Evolutionary conservation across 441 rosid genomes (phyloP).

Genomic region (Mallotus japonicus): DNA sequence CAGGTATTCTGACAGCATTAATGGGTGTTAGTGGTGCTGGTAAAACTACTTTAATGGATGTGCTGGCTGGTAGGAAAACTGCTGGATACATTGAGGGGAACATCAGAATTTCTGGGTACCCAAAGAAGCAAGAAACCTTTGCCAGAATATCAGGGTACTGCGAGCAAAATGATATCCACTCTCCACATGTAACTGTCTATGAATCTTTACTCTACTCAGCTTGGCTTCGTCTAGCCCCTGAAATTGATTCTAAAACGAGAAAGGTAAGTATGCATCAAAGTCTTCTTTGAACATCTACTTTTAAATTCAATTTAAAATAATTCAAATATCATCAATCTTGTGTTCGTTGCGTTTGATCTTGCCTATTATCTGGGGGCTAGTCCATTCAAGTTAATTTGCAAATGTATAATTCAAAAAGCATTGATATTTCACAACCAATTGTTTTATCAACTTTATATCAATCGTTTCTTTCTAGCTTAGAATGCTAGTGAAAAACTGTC

Average conservation of each 20-base stretch:
- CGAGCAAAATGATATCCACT: constrained; percentile 50
- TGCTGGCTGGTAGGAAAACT: constrained; percentile 52
- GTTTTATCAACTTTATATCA: not conserved
- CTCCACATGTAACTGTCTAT: constrained; percentile 44
- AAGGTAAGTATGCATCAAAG: constrained; percentile 21
- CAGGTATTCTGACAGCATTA: constrained; percentile 86
- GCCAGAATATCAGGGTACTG: constrained; percentile 47
- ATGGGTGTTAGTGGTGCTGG: constrained; percentile 97
- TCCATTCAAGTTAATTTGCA: not conserved
- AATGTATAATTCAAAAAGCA: too few relatives aligned
- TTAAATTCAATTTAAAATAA: too few relatives aligned
- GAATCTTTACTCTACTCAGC: constrained; percentile 52
- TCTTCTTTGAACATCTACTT: too few relatives aligned
- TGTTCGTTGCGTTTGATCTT: too few relatives aligned
- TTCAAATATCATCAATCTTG: too few relatives aligned
- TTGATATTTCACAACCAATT: not conserved
- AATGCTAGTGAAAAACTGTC: too few relatives aligned
- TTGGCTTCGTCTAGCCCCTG: constrained; percentile 44
- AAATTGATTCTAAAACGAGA: constrained; percentile 36
- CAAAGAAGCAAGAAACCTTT: constrained; percentile 48
- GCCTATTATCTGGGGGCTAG: too few relatives aligned
- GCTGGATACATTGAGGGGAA: constrained; percentile 41
- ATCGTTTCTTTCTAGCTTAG: not conserved
- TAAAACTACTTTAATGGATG: constrained; percentile 53
- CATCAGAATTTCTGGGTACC: constrained; percentile 41